Evolutionary conservation across 164 flowering plant genomes (phyloP).

Genomic region (Pachysandra terminalis): DNA sequence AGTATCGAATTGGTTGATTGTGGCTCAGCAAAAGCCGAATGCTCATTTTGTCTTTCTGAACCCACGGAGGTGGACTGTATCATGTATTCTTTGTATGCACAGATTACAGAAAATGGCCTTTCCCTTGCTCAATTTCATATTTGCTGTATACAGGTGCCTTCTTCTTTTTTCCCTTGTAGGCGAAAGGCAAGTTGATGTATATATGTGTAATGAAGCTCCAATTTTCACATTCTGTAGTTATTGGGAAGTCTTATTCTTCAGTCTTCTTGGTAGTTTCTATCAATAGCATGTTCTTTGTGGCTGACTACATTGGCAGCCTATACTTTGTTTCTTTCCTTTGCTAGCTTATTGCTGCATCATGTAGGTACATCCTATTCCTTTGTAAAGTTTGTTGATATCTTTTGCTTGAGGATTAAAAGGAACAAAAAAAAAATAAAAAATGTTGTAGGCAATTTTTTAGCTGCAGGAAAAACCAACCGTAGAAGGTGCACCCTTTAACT

Average conservation of each 20-base stretch:
- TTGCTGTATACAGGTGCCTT: conserved; percentile 14
- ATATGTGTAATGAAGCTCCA: conserved; percentile 14
- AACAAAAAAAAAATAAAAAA: too few species aligned
- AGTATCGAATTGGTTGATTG: neutral
- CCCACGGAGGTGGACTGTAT: conserved; percentile 6
- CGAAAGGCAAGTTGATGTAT: conserved; percentile 19
- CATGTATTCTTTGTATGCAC: conserved; percentile 24
- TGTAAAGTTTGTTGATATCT: too few species aligned
- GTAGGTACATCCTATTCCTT: too few species aligned
- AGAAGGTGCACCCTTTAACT: too few species aligned
- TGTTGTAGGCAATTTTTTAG: too few species aligned
- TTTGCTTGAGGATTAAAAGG: too few species aligned
- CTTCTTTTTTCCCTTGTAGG: conserved; percentile 7
- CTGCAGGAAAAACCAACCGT: too few species aligned
- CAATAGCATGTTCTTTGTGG: too few species aligned
- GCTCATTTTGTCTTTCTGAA: conserved; percentile 10
- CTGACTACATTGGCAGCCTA: too few species aligned
- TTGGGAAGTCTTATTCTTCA: neutral
- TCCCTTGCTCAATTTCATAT: conserved; percentile 5
- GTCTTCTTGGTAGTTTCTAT: neutral
- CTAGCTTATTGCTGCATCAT: too few species aligned
- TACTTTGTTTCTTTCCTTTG: too few species aligned
- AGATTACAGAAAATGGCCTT: conserved; percentile 16
- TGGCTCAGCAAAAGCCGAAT: conserved; percentile 3
- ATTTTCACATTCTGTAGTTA: conserved; percentile 5